Evolutionary conservation across 257 asterid genomes (phyloP), one percentile per base, ranked within the genome.

Genomic region (Fraxinus cuspidata): DNA sequence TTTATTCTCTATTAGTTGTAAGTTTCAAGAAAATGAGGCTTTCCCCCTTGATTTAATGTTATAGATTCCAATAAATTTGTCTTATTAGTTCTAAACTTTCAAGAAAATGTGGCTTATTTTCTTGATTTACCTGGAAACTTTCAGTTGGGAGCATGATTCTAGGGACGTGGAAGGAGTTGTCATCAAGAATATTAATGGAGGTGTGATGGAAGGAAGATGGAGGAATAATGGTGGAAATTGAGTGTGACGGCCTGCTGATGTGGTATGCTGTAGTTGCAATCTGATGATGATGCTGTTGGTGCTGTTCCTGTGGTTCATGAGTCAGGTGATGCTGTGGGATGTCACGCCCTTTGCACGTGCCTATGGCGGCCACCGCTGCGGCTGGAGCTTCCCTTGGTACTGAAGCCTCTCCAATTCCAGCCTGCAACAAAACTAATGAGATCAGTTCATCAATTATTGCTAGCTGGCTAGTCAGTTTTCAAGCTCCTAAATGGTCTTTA

Each of bases 181-280:
- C 96, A 34, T 90, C 96, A n/a, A 92, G 89, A 64, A 89, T 86
- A 23, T 9, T 60, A 15, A 89, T 86, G 72, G 98, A 87, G 58
- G 94, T 77, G 80, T 89, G 92, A 81, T 92, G 97, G 53, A 86
- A 91, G 6, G 85, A 81, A 12, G 91, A 91, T 4, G 96, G 90
- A 7, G 96, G 96, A 1, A 93, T 85, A 42, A 92, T 93, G 80
- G 97, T 81, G 29, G 99, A 91, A 37, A 95, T 87, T 73, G 99
- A 87, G 75, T 90, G 96, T 2, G 97, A 84, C 15, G 99, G 97
- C 82, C 90, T 76, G 87, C 82, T 91, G 72, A 93, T 85, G 78
- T 95, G 96, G 68, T 75, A 93, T 2, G 99, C 90, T 7, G 92
- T 51, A 0, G 93, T 69, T 5, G 90, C 87, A 18, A 89, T 82